Evolutionary conservation across 169 alveolate genomes (phyloP).

Genomic region (Eimeria sp.): DNA sequence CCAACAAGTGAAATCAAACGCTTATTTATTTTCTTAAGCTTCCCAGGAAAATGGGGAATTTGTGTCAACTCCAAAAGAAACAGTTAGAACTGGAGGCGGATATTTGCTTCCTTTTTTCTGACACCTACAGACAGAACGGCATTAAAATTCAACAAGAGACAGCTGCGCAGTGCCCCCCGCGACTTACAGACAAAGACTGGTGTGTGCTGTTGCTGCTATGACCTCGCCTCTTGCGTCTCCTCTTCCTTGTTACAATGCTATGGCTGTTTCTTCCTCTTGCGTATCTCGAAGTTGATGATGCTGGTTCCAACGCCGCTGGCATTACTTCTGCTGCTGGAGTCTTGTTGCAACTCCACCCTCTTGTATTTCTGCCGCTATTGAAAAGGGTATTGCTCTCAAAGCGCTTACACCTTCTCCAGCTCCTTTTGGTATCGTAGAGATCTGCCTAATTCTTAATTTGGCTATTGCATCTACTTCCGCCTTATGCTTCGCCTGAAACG

Average conservation of each 20-base stretch:
- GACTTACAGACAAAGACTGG: slow-evolving; percentile 31
- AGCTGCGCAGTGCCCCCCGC: background rate
- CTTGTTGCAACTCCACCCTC: background rate
- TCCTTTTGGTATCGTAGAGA: background rate
- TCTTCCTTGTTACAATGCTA: too few relatives aligned
- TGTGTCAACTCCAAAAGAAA: background rate
- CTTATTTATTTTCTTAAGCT: background rate
- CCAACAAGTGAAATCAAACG: background rate
- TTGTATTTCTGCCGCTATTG: background rate
- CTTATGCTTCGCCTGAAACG: background rate
- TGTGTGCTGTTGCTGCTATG: background rate
- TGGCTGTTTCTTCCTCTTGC: background rate
- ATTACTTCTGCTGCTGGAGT: background rate
- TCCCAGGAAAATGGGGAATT: background rate
- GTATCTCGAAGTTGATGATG: background rate
- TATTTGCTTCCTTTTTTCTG: slow-evolving; percentile 9
- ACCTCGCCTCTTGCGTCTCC: background rate
- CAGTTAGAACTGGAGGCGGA: background rate
- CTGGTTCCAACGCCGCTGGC: background rate
- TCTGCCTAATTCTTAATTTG: background rate
- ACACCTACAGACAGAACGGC: background rate
- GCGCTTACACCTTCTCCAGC: background rate
- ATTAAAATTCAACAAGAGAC: background rate
- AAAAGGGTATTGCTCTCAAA: background rate
- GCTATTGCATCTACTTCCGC: background rate